Base-by-base conservation (phyloP, 306 rosid genomes). In the Cicer yamashitae region DNA sequence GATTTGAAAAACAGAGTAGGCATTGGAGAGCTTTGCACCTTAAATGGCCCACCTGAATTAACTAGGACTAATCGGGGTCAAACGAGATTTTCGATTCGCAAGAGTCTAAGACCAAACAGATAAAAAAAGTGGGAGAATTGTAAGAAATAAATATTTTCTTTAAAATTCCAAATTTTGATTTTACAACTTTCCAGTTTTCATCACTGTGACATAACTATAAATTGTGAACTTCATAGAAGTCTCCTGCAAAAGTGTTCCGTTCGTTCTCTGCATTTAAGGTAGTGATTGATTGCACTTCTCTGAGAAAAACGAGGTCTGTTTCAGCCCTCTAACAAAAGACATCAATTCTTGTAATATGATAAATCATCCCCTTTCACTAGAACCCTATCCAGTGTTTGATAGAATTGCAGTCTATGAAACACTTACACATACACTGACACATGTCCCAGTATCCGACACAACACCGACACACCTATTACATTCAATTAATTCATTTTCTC, bases 221-320 rank as follows among this genome's bases (percentile, higher is more conserved):
- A 64, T 25, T 43, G 20, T 9, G 14, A 10, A 1, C 34, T 66
- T 54, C 22, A 18, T 25, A 54, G 7, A 17, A 9, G 48, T 6
- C 20, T 70, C 50, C 67, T 51, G 8, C 54, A 54, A 76, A 54
- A 41, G 64, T 51, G 11, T 51, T 18, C 46, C 43, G 11, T 51
- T 18, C 38, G 15, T 43, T 76, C 39, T n/a, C 38, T 43, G 56
- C 5, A 34, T 52, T 37, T 34, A 64, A 75, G 45, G 70, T 14
- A 40, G 34, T 43, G 63, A 7, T 34, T 3, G 38, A 10, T 50
- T 6, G 69, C 37, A 30, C 48, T 38, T 52, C 57, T 40, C 52
- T 8, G 52, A 46, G 34, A 54, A 10, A 53, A 54, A 17, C 6
- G 10, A 37, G 18, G 52, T 11, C 20, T 3, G 66, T 30, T 74